Evolutionary conservation across 2,329 filamentous ascomycete genomes (phyloP), one percentile per base, ranked within the genome.

Genomic region (Bipolaris cookei): DNA sequence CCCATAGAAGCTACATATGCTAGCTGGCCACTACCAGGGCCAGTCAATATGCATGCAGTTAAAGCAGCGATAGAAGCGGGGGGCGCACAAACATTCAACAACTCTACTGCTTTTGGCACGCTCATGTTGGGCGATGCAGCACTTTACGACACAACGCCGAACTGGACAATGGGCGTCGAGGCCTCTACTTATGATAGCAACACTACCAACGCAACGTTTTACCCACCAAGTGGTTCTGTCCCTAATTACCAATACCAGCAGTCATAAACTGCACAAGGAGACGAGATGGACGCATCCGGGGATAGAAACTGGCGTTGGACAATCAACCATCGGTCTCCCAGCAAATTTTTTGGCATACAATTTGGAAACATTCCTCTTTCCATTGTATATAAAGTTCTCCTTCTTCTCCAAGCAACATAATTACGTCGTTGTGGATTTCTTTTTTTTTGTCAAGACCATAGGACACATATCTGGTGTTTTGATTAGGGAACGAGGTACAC

Each of bases 81-180:
- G 1, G 54, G 54, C 1, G 30, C 43, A 5, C 37, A 48, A 6
- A 54, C 54, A 3, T 54, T 57, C n/a, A 47, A 54, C 2, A 53
- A 42, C 20, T 57, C 42, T 25, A 39, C 32, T 13, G 41, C 41
- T 18, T 52, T 44, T 5, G 38, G 13, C 2, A n/a, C 44, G 0
- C 32, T 38, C n/a, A 57, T 57, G 38, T 28, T 42, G 3, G 50
- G 47, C 28, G 52, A 54, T 16, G 28, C 39, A n/a, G 45, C 46
- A 4, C 45, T 43, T 16, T 37, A 37, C 4, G 45, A 48, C n/a
- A 10, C 20, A 4, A 28, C 32, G 3, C n/a, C 45, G 0, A 48
- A 48, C 21, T 48, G 45, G 38, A 43, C 38, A 32, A 18, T 43
- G 20, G 21, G 28, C 25, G 28, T 51, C n/a, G 48, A 43, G 28